phyloP scores from a whole-genome alignment of 257 asterid genomes.

The Scutellaria galericulata region DNA sequence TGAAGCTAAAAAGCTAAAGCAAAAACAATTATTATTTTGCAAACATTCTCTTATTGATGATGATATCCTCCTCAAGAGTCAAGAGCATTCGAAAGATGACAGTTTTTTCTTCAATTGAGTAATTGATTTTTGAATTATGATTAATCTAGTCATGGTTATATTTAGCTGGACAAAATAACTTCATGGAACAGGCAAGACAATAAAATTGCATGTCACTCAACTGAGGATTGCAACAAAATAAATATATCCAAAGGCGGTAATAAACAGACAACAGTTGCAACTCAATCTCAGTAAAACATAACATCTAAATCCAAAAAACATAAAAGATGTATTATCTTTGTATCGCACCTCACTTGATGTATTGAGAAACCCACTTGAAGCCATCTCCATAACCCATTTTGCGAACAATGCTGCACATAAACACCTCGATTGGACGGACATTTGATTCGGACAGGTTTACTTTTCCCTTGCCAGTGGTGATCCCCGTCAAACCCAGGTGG shows the following conservation, averaged over 20 bases:
- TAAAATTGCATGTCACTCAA: constrained; percentile 20
- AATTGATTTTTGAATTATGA: too few relatives aligned
- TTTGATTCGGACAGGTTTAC: constrained; percentile 71
- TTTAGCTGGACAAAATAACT: neutral
- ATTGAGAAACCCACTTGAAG: constrained; percentile 83
- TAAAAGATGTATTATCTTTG: constrained; percentile 25
- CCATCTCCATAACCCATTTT: constrained; percentile 95
- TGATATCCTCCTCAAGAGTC: too few relatives aligned
- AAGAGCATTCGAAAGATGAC: too few relatives aligned
- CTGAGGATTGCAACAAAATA: constrained; percentile 35
- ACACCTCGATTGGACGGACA: constrained; percentile 75
- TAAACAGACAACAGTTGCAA: constrained; percentile 34
- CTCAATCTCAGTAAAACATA: constrained; percentile 31
- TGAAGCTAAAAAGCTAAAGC: too few relatives aligned
- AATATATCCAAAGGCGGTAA: constrained; percentile 38
- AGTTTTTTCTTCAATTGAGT: too few relatives aligned
- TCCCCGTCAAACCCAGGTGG: constrained; percentile 64
- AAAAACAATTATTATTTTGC: too few relatives aligned
- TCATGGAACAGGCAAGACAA: neutral
- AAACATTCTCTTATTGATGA: too few relatives aligned
- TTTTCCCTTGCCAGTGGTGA: constrained; percentile 84
- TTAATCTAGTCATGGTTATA: too few relatives aligned
- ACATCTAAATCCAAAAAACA: constrained; percentile 25
- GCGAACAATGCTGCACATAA: constrained; percentile 92
- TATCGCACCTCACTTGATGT: constrained; percentile 51